Evolutionary conservation across 805 yeast species (phyloP), one percentile per base, ranked within the genome.

Genomic region (Monosporozyma yasuniensis): DNA sequence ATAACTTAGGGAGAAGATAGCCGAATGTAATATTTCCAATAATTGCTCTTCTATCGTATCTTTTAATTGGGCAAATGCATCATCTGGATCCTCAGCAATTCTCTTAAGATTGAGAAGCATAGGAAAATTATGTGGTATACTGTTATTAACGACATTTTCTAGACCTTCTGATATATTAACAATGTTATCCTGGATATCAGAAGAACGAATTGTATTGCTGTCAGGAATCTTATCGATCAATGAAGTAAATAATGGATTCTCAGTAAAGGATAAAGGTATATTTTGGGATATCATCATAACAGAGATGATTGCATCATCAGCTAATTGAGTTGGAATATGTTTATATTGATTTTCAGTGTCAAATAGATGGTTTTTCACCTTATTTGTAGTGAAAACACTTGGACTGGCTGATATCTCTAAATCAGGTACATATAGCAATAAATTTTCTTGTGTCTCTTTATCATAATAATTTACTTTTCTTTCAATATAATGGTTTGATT

Each of bases 251-350:
- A 50, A 14, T 14, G 47, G 18, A 8, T 34, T 54, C 9, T 50
- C 41, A 8, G 49, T 28, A 22, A 50, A 47, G 3, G 49, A 27
- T 10, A 50, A 39, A 7, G 56, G 50, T 35, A 56, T 44, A 42
- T 52, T 49, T 43, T 56, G 54, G 3, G 56, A 41, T 6, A 50
- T 54, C 21, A 54, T 42, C 8, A 52, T 11, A 19, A 56, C n/a
- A 8, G 59, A 32, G n/a, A 54, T 12, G 10, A 46, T 7, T 16
- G 23, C 22, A 37, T 16, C 42, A 37, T 38, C 28, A 6, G 48
- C 22, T 22, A 35, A 11, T 23, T 32, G 42, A 38, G 8, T n/a
- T 18, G 42, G 42, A 18, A 8, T 38, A 19, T 18, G 27, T 18
- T 21, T 22, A 21, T 38, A 2, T 4, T 22, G n/a, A 19, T 21